Conservation (phyloP, 78 protist species). For the Dictyostelium purpureum region DNA sequence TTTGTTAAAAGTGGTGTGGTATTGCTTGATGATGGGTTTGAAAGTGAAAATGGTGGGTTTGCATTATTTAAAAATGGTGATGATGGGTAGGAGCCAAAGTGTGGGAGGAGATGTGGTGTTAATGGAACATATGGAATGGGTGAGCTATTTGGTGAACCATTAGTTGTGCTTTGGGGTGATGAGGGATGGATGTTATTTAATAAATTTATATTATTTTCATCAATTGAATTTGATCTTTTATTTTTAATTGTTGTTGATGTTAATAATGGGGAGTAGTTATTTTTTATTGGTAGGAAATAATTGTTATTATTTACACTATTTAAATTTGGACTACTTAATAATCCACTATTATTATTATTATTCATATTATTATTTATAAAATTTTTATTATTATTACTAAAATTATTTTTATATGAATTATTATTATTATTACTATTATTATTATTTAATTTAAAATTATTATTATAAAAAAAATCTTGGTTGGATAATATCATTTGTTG, state of each 20-base stretch:
- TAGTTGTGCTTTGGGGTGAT: not conserved
- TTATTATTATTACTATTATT: not conserved
- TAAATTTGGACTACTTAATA: not conserved
- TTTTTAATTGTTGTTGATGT: not conserved
- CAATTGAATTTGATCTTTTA: conserved; percentile 60
- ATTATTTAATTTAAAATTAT: too few relatives aligned
- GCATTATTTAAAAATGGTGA: conserved; percentile 6
- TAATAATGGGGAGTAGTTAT: not conserved
- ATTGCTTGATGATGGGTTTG: not conserved
- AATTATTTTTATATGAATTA: not conserved
- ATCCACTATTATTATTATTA: not conserved
- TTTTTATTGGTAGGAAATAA: not conserved
- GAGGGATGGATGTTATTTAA: not conserved
- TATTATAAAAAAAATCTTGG: too few relatives aligned
- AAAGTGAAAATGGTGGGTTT: not conserved
- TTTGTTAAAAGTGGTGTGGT: too few relatives aligned
- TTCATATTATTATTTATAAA: not conserved
- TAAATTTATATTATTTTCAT: not conserved
- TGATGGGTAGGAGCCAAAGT: not conserved
- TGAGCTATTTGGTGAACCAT: conserved; percentile 43
- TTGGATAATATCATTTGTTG: too few relatives aligned
- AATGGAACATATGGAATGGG: conserved; percentile 29
- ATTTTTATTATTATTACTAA: too few relatives aligned
- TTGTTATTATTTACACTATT: not conserved
- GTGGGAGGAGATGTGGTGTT: not conserved